Base-by-base conservation (phyloP, 371 early-diverging fungal genomes). In the Mucor piriformis region DNA sequence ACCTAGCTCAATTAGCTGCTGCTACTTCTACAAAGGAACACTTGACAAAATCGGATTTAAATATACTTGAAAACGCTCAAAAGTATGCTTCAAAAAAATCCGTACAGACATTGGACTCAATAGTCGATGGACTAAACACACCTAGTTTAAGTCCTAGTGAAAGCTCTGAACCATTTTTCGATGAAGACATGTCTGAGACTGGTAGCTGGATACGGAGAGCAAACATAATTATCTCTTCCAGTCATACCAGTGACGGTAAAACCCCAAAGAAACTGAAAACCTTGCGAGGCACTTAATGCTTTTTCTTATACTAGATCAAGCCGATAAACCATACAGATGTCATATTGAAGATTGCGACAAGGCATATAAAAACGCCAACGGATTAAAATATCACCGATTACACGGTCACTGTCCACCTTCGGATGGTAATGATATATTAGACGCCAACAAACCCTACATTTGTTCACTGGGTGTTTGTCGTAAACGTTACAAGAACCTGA, bases 401-500 rank as follows among this genome's bases (percentile, higher is more conserved):
- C 90, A 90, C 59, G 89, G 88, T 6, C 93, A 95, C 62, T 85
- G 83, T 70, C 50, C 50, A 32, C 29, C 74, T 56, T 16, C 75
- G 67, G 49, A 76, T 69, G 18, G 61, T 48, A 24, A 73, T 63
- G 20, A 69, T 3, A 7, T 57, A 11, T n/a, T 51, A 23, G 61
- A 64, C 16, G 52, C 53, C 1, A 58, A 42, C 25, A 93, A 91
- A 59, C 96, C 94, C 6, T 95, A 88, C 77, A 81, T 77, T 15
- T 97, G 98, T 66, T 77, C 88, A 11, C 72, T 93, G 32, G 79
- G 83, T 7, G 82, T 79, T 21, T 97, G 98, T 73, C 82, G 84
- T 33, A 95, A 94, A 67, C 82, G 90, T 11, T 98, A 98, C 82
- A 98, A 97, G 82, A 98, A 97, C 76, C 70, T 92, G 63, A 97